Base-by-base conservation (phyloP, 1,139 yeast species). In the Geotrichum citri-aurantii region DNA sequence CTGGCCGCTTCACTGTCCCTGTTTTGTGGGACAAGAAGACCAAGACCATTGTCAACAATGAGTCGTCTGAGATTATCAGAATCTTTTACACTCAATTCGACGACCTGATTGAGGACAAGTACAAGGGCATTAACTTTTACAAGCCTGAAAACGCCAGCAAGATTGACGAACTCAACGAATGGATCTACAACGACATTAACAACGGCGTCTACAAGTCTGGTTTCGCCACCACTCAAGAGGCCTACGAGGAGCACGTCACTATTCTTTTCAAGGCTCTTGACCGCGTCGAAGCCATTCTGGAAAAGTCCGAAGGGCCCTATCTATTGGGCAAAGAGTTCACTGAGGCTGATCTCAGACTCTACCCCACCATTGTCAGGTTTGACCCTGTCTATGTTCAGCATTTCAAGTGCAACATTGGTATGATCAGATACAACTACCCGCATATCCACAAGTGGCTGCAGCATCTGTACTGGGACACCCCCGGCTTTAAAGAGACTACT, bases 151-250 rank as follows among this genome's bases (percentile, higher is more conserved):
- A 83, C 62, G 78, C 77, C 62, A 58, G 71, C 0, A 72, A 83
- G 63, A 89, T 92, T 67, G 96, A 92, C 67, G 90, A 82, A 59
- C 69, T 89, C 65, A 91, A 92, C 69, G 80, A 77, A n/a, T 88
- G 96, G 95, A 81, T 88, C 54, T 92, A 92, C 71, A 86, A 87
- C 68, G 82, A 80, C 66, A 86, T 93, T 72, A 92, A 91, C 78
- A 91, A 90, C 71, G 98, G 97, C 48, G 98, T 93, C 40, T 93
- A 93, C 79, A 93, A 91, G 76, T 66, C 95, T 1, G 98, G 98
- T 0, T 93, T 92, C 73, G 91, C 97, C 6, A 84, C 92, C 23
- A 80, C 80, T 59, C 95, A 90, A 70, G 91, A 85, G 61, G 90
- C 87, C 26, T 93, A 93, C 70, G 95, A 88, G 64, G 75, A 75